Base-by-base conservation (phyloP, 2,329 filamentous ascomycete genomes). In the Ophiostoma himal-ulmi region DNA sequence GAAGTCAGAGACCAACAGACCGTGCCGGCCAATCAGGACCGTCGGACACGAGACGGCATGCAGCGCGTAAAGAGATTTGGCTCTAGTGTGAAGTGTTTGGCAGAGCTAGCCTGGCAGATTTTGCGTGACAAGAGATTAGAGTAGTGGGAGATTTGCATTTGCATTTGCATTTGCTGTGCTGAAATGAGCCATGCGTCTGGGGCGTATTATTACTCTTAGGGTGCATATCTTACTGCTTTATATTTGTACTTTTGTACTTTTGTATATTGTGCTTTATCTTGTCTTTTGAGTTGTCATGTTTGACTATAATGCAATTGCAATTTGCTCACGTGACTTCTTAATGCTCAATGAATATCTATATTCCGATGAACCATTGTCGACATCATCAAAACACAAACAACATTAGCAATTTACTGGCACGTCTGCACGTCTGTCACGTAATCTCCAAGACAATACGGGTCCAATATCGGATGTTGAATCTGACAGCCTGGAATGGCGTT, bases 11-110 rank as follows among this genome's bases (percentile, higher is more conserved):
- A n/a, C 39, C 39, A 13, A 48, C n/a, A 17, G 41, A 48, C 26
- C 57, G 57, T 26, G 57, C 26, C 26, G 26, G 57, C 57, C 57
- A 62, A 34, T 62, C 57, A 62, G 17, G 26, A 44, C n/a, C 57
- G 14, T 13, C n/a, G 57, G 26, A 62, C 57, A 62, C 26, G 52
- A 26, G 52, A 57, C 52, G 52, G 22, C 52, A 57, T 57, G 48
- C n/a, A 57, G 52, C 57, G 57, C 57, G 57, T 62, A 62, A 17
- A 62, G 57, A 22, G 52, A 54, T 48, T 48, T 48, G 6, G 39
- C 39, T 44, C 14, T 48, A 17, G 44, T 48, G 5, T 48, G 11
- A 6, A 48, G 17, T 54, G 17, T n/a, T 17, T 52, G 44, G 22
- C 8, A 26, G 37, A 39, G 37, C 11, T 39, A 48, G 17, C 14